A percentile compares a stretch with the other conserved stretches of the same genome.
Evolutionary conservation across 2,329 filamentous ascomycete genomes (phyloP).

Genomic region (Scytalidium sp.): DNA sequence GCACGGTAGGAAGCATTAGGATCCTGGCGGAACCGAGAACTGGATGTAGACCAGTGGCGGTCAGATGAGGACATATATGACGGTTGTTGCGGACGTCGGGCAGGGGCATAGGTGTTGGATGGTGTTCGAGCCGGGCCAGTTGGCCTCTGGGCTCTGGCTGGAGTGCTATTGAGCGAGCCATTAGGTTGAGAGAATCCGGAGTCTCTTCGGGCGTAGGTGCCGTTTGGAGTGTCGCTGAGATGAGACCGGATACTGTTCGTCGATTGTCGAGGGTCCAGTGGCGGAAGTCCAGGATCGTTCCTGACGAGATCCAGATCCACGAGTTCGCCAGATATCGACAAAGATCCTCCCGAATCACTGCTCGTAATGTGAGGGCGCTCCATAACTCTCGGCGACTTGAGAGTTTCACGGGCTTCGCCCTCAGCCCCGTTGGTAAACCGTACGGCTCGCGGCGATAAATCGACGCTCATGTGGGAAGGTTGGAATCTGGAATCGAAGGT

Average conservation of each 20-base stretch:
- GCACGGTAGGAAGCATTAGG: constrained; percentile 73
- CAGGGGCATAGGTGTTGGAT: constrained; percentile 74
- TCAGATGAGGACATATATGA: constrained; percentile 38
- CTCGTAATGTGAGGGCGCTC: constrained; percentile 27
- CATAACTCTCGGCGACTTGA: constrained; percentile 32
- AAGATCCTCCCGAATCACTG: constrained; percentile 46
- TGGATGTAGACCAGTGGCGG: constrained; percentile 54
- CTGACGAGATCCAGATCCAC: constrained; percentile 16
- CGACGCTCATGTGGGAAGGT: constrained; percentile 29
- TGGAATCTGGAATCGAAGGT: not conserved
- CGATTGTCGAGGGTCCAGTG: constrained; percentile 21
- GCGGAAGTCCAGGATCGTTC: constrained; percentile 14
- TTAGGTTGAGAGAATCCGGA: constrained; percentile 16
- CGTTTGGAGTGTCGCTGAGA: constrained; percentile 34
- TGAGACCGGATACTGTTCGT: constrained; percentile 33
- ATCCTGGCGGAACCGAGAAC: constrained; percentile 55
- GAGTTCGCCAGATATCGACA: constrained; percentile 37
- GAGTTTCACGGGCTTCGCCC: constrained; percentile 41
- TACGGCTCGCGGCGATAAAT: constrained; percentile 53
- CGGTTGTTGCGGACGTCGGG: constrained; percentile 48
- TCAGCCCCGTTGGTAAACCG: constrained; percentile 52
- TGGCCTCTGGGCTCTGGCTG: constrained; percentile 61
- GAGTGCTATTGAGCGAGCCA: constrained; percentile 40
- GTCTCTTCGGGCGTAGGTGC: constrained; percentile 14
- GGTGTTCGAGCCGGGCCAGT: constrained; percentile 68